A percentile compares a stretch with the other conserved stretches of the same genome.
These are phyloP conservation scores for Melastoma malabathricum DNA, from an alignment of 345 rosid genomes.

Conservation along the genomic window DNA sequence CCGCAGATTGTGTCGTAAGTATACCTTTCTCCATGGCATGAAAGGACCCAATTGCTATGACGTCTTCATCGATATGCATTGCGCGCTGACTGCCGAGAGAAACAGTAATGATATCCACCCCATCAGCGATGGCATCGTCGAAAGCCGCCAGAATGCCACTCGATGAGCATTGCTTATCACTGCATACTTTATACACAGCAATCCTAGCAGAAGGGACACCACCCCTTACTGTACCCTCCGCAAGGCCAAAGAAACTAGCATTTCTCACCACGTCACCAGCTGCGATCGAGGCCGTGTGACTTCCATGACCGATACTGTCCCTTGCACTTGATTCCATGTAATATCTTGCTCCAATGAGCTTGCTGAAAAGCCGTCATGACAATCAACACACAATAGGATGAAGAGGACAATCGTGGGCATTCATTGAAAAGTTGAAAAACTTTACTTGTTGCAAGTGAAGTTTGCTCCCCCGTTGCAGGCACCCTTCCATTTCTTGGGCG, in stretches of 20 bases:
- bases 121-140: constrained; percentile 53
- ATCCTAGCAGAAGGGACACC: constrained; percentile 21
- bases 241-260: constrained; percentile 17
- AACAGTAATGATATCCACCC: neutral
- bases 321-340: constrained; percentile 12
- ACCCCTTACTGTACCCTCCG: constrained; percentile 21
- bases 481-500: constrained; percentile 12
- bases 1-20: constrained; percentile 22
- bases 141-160: constrained; percentile 23
- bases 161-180: constrained; percentile 14
- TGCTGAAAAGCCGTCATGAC: constrained; percentile 3
- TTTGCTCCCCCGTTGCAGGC: constrained; percentile 6
- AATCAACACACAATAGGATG: no score
- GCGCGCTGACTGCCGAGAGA: constrained; percentile 34
- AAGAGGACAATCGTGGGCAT: constrained; percentile 1
- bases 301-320: constrained; percentile 15
- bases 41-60: constrained; percentile 29
- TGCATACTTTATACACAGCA: constrained; percentile 28
- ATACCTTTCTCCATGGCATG: constrained; percentile 44
- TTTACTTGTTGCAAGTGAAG: constrained; percentile 23
- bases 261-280: constrained; percentile 13
- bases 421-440: constrained; percentile 28
- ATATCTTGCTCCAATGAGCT: constrained; percentile 13
- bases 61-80: constrained; percentile 14
- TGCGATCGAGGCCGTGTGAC: constrained; percentile 23